phyloP scores from a whole-genome alignment of 2,329 filamentous ascomycete species.

The Cladorrhinum sp. region DNA sequence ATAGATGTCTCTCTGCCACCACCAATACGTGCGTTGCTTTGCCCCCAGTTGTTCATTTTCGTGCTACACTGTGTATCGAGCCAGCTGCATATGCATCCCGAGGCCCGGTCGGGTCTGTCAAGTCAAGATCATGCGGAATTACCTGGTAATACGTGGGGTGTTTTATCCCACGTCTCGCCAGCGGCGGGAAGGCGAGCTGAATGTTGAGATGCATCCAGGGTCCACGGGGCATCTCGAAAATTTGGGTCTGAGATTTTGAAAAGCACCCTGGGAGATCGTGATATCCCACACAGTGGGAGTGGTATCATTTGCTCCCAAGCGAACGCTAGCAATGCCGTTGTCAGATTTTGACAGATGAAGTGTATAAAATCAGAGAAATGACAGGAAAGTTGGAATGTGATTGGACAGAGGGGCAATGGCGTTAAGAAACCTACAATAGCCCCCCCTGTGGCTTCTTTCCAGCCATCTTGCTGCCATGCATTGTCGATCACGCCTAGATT shows the following conservation, averaged over 20 bases:
- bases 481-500: slow-evolving; percentile 9
- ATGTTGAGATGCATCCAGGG: no score
- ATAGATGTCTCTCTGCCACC: not conserved
- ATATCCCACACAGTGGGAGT: not conserved
- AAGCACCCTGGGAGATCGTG: not conserved
- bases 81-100: not conserved
- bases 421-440: slow-evolving; percentile 15
- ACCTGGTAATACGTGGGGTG: no score
- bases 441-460: not conserved
- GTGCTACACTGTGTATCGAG: not conserved
- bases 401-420: slow-evolving; percentile 9
- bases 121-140: no score
- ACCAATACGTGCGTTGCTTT: not conserved
- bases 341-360: not conserved
- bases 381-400: not conserved
- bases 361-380: not conserved
- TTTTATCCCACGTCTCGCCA: not conserved
- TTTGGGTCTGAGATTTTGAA: not conserved
- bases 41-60: not conserved
- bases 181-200: not conserved
- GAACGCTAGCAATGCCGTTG: not conserved
- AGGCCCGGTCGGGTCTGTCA: not conserved
- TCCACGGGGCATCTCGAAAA: not conserved
- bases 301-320: not conserved
- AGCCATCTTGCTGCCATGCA: slow-evolving; percentile 15